A percentile compares a stretch with the other conserved stretches of the same genome.
Conservation (phyloP, 2,329 filamentous ascomycete genomes). For the Pseudogymnoascus sp. region DNA sequence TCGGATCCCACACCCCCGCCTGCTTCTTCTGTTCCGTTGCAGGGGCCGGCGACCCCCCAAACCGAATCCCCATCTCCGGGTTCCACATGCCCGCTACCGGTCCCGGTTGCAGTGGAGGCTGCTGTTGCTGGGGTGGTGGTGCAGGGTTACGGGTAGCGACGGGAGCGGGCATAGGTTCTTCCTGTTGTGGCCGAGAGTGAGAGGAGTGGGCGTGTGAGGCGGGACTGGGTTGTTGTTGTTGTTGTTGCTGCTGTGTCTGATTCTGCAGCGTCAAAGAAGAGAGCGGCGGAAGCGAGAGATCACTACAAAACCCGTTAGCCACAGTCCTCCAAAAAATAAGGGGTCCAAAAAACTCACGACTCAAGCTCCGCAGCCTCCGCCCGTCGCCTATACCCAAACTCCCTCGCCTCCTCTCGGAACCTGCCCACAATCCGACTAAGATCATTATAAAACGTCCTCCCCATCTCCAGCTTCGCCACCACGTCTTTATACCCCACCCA, state of each 20-base stretch:
- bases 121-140: slow-evolving; percentile 20
- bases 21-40: background rate
- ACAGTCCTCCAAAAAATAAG: background rate
- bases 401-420: slow-evolving; percentile 73
- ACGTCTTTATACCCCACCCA: slow-evolving; percentile 97
- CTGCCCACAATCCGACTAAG: slow-evolving; percentile 77
- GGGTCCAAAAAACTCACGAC: slow-evolving; percentile 44
- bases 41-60: slow-evolving; percentile 43
- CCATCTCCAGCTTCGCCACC: slow-evolving; percentile 81
- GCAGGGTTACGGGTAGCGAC: background rate
- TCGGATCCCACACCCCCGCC: slow-evolving; percentile 24
- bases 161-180: slow-evolving; percentile 22
- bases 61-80: slow-evolving; percentile 74
- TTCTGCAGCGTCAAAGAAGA: slow-evolving; percentile 14
- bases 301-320: slow-evolving; percentile 23
- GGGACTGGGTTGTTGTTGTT: background rate
- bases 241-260: slow-evolving; percentile 23
- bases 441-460: slow-evolving; percentile 95
- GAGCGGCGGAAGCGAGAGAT: slow-evolving; percentile 12
- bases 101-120: slow-evolving; percentile 32
- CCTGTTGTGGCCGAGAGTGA: slow-evolving; percentile 12
- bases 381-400: slow-evolving; percentile 73
- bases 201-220: slow-evolving; percentile 11
- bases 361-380: slow-evolving; percentile 75
- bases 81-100: slow-evolving; percentile 60